A percentile compares a stretch with the other conserved stretches of the same genome.
These are phyloP conservation scores for Ascosphaera pollenicola DNA, from an alignment of 2,329 filamentous ascomycete genomes.

Conservation along the genomic window DNA sequence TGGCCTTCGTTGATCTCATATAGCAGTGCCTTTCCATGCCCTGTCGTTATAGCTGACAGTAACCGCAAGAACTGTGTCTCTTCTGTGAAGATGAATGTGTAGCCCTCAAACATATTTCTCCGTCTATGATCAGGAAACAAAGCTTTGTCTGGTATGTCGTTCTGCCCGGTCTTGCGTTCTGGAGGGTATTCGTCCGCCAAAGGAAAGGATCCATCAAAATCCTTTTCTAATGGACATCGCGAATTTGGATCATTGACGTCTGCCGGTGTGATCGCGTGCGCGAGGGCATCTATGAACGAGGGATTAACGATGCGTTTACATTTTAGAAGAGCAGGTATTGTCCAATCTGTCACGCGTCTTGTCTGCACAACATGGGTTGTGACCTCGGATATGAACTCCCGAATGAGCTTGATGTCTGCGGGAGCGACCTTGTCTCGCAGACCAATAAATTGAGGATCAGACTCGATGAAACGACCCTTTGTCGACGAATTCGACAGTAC, in stretches of 20 bases:
- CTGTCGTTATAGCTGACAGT: slow-evolving; percentile 50
- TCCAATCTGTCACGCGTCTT: slow-evolving; percentile 76
- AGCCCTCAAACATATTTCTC: slow-evolving; percentile 56
- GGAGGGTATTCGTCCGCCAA: slow-evolving; percentile 50
- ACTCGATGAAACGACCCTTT: neutral
- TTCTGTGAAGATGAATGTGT: slow-evolving; percentile 75
- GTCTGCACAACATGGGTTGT: slow-evolving; percentile 79
- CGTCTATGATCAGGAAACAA: slow-evolving; percentile 50
- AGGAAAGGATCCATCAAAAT: slow-evolving; percentile 66
- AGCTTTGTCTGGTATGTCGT: slow-evolving; percentile 27
- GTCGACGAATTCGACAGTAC: neutral
- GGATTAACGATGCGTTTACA: slow-evolving; percentile 47
- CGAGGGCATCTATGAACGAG: slow-evolving; percentile 51
- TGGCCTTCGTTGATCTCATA: slow-evolving; percentile 37
- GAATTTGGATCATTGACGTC: slow-evolving; percentile 29
- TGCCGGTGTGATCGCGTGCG: slow-evolving; percentile 32
- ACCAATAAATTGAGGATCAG: neutral
- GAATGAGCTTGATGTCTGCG: neutral
- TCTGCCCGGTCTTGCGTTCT: slow-evolving; percentile 51
- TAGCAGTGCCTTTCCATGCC: slow-evolving; percentile 60
- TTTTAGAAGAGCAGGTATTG: slow-evolving; percentile 67
- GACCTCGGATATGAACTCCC: slow-evolving; percentile 35
- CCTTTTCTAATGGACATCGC: slow-evolving; percentile 43
- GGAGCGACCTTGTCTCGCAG: neutral
- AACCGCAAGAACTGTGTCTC: slow-evolving; percentile 53